Conservation (phyloP, 176 grass and related monocot species). For the Tillandsia leiboldiana region DNA sequence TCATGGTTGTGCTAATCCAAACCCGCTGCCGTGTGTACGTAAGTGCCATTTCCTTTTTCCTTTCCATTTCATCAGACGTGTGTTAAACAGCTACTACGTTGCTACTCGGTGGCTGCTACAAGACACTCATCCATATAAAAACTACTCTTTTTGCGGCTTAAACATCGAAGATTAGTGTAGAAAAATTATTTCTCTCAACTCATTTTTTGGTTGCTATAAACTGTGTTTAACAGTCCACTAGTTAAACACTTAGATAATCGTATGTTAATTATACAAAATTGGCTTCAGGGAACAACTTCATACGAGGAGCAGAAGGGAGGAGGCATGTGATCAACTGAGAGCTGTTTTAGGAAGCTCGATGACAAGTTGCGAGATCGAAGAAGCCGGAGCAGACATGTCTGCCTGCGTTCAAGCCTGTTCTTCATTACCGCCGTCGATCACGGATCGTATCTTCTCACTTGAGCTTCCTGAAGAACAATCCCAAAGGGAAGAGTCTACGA, state of each 20-base stretch:
- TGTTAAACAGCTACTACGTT: too few species aligned
- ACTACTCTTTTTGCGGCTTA: too few species aligned
- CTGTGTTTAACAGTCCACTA: background rate
- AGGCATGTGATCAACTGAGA: constrained; percentile 43
- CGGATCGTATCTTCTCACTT: constrained; percentile 35
- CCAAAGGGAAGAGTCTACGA: background rate
- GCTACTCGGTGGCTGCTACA: too few species aligned
- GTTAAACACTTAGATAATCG: background rate
- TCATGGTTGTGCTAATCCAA: too few species aligned
- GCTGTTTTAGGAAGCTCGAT: constrained; percentile 48
- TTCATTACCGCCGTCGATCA: constrained; percentile 20
- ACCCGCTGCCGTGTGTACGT: too few species aligned
- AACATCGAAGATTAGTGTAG: too few species aligned
- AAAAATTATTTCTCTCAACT: background rate
- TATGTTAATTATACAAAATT: background rate
- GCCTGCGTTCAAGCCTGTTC: constrained; percentile 38
- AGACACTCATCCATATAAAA: too few species aligned
- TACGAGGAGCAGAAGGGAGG: constrained; percentile 58
- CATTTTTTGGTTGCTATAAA: background rate
- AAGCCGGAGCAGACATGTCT: constrained; percentile 34
- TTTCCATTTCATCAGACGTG: too few species aligned
- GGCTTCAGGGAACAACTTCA: constrained; percentile 63
- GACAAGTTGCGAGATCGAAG: constrained; percentile 52
- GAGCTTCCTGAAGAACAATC: constrained; percentile 36
- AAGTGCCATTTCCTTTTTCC: too few species aligned